These are phyloP conservation scores for Ogataea hybrid DNA, from an alignment of 1,139 yeast species.

Conservation along the genomic window DNA sequence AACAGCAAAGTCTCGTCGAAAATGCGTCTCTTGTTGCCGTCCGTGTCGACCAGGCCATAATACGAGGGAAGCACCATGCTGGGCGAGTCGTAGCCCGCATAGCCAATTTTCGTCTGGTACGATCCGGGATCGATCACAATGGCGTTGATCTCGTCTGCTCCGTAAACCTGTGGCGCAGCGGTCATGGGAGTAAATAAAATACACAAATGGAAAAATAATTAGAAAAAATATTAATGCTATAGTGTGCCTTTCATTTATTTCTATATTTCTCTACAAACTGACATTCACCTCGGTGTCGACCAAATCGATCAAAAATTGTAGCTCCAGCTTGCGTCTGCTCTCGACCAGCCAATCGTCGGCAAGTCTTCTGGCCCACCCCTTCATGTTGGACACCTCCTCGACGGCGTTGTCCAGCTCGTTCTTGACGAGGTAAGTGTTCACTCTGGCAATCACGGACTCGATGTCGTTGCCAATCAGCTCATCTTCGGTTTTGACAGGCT, in stretches of 20 bases:
- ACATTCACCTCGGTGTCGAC: slow-evolving; percentile 51
- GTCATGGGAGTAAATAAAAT: slow-evolving; percentile 17
- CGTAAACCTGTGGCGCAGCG: slow-evolving; percentile 49
- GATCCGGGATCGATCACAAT: slow-evolving; percentile 92
- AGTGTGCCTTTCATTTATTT: background rate
- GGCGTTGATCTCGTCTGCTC: slow-evolving; percentile 85
- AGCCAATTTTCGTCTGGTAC: slow-evolving; percentile 78
- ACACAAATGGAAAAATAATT: background rate
- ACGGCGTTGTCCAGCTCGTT: slow-evolving; percentile 87
- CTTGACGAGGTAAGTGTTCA: slow-evolving; percentile 69
- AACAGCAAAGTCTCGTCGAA: slow-evolving; percentile 59
- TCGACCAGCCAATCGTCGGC: slow-evolving; percentile 91
- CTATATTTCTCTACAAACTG: slow-evolving; percentile 18
- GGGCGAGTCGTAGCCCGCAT: slow-evolving; percentile 94
- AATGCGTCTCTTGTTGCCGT: slow-evolving; percentile 24
- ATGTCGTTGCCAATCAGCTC: slow-evolving; percentile 72
- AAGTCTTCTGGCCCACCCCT: slow-evolving; percentile 90
- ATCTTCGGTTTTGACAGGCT: slow-evolving; percentile 39
- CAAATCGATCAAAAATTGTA: slow-evolving; percentile 71
- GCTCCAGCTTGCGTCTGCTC: slow-evolving; percentile 86
- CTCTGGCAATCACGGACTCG: slow-evolving; percentile 86
- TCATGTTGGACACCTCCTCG: slow-evolving; percentile 83
- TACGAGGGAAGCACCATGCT: slow-evolving; percentile 69
- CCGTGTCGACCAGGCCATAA: slow-evolving; percentile 37
- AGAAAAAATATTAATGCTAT: background rate